Base-by-base conservation (phyloP, 2,329 filamentous ascomycete genomes). In the Ophiognomonia clavigignenti-juglandacearum region DNA sequence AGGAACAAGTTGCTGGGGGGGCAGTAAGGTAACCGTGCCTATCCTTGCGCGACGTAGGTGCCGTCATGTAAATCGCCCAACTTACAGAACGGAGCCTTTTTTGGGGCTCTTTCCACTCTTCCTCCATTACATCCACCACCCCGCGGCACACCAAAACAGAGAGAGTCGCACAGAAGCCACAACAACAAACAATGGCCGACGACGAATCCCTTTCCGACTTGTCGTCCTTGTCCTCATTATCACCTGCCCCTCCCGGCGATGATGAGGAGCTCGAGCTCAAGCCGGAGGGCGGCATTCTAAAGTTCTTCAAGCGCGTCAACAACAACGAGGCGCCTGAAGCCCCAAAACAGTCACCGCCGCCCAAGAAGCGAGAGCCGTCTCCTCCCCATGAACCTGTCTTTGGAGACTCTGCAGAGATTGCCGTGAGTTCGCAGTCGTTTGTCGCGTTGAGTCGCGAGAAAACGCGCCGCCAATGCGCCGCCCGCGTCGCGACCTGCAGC, bases 341-440 rank as follows among this genome's bases (percentile, higher is more conserved):
- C 52, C 68, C 75, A 59, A 78, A 76, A 67, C 49, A 49, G 43
- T 80, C 82, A 57, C 82, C 85, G 53, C 82, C 82, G 48, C 75
- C 82, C 59, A 82, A 80, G 61, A 95, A 93, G 74, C 78, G 92
- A 64, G 83, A 86, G 48, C 84, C 89, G 18, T 96, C 91, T 56
- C 92, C 92, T 57, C 84, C 88, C 8, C 92, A 96, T 66, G 89
- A 96, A 74, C 88, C 86, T 67, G 85, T 89, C 23, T 74, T 96
- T 47, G 89, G 88, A 53, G 92, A 97, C 65, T 96, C 95, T 66
- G 79, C 86, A 53, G 86, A 93, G 62, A 91, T 97, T 70, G 86
- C 92, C 58, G 91, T 96, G 78, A 69, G 91, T 88, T 50, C 53
- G 56, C 43, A 40, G 51, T 61, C 61, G 59, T 63, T 53, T 54